Percentiles rank a stretch among this genome's conserved stretches.
Conservation (phyloP, 306 rosid species). For the Dryas octopetala region DNA sequence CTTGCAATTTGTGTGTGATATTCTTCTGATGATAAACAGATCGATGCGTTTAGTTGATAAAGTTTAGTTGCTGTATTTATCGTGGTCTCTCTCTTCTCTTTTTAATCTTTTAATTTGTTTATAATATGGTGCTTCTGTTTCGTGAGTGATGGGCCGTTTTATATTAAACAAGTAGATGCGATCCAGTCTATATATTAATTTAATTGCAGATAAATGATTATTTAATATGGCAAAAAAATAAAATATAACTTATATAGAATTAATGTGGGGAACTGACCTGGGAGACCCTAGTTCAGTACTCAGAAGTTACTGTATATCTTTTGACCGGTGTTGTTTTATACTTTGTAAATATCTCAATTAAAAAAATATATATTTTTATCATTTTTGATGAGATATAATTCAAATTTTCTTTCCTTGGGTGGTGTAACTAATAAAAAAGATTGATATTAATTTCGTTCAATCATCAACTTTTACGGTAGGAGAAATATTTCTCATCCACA, state of each 20-base stretch:
- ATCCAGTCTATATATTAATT: neutral
- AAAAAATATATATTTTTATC: neutral
- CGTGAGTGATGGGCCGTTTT: slow-evolving; percentile 17
- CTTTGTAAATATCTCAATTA: neutral
- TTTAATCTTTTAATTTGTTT: slow-evolving; percentile 6
- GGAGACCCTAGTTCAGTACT: slow-evolving; percentile 4
- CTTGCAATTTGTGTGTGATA: too few relatives aligned
- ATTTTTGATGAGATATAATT: too few relatives aligned
- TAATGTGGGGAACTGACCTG: slow-evolving; percentile 8
- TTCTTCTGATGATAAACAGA: too few relatives aligned
- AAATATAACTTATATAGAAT: neutral
- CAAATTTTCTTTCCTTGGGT: too few relatives aligned
- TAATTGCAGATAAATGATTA: neutral
- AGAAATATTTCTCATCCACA: too few relatives aligned
- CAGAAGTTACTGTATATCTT: slow-evolving; percentile 14
- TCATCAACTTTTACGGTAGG: too few relatives aligned
- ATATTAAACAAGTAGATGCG: slow-evolving; percentile 8
- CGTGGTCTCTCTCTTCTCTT: slow-evolving; percentile 12
- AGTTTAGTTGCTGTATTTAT: slow-evolving; percentile 18
- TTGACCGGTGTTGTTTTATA: slow-evolving; percentile 27
- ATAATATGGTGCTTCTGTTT: neutral
- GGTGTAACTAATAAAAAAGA: too few relatives aligned
- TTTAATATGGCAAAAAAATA: neutral
- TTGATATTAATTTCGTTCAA: too few relatives aligned
- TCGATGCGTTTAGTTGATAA: neutral